phyloP scores from a whole-genome alignment of 306 rosid genomes.

The Bauhinia variegata region DNA sequence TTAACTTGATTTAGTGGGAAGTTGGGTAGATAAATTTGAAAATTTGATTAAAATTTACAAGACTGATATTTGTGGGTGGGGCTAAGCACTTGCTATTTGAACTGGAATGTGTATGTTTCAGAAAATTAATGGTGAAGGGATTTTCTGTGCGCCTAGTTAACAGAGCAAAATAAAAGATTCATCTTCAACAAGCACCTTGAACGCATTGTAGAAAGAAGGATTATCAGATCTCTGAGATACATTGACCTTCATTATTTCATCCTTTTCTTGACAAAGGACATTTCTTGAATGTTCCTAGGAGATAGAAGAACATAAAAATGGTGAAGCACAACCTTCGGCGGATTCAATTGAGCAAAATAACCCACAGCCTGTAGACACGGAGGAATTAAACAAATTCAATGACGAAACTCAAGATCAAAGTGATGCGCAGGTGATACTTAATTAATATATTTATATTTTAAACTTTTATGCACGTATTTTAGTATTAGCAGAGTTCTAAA shows the following conservation, averaged over 20 bases:
- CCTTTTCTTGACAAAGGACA: constrained; percentile 25
- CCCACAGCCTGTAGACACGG: constrained; percentile 51
- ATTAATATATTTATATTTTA: constrained; percentile 27
- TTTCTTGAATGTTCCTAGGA: constrained; percentile 49
- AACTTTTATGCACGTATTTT: constrained; percentile 12
- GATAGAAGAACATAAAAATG: constrained; percentile 50
- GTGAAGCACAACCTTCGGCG: constrained; percentile 47
- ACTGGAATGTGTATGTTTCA: constrained; percentile 10
- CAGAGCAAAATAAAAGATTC: neutral
- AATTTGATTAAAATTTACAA: neutral
- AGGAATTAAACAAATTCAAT: constrained; percentile 47
- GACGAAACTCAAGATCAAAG: constrained; percentile 57
- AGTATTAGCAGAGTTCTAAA: too few relatives aligned
- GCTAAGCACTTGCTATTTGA: constrained; percentile 1
- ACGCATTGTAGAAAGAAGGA: constrained; percentile 3
- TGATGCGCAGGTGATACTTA: constrained; percentile 50
- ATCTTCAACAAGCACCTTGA: constrained; percentile 1
- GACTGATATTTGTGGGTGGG: neutral
- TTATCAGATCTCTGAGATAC: neutral
- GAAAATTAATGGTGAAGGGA: constrained; percentile 10
- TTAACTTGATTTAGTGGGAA: neutral
- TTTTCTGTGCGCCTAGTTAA: constrained; percentile 7
- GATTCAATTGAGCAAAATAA: constrained; percentile 47
- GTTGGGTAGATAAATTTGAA: neutral
- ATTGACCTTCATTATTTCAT: constrained; percentile 10